Base-by-base conservation (phyloP, 1,284 basidiomycete genomes). In the Cutaneotrichosporon mucoides region DNA sequence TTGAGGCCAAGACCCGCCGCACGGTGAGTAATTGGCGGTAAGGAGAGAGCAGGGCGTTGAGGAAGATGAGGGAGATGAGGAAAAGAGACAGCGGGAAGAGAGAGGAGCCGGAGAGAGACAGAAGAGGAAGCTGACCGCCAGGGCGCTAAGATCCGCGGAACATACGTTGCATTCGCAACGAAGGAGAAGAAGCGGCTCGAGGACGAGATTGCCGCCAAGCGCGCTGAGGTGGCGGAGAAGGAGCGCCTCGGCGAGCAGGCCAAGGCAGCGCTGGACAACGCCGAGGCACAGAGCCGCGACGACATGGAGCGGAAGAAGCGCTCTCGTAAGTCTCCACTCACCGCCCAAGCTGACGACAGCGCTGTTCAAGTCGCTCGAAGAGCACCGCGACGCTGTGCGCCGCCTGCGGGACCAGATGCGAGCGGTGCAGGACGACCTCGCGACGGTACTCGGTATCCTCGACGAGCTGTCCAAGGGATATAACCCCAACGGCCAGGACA, bases 401-500 rank as follows among this genome's bases (percentile, higher is more conserved):
- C 86, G 88, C 6, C 83, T 99, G 4, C 84, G 86, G 57, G 81
- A 82, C 43, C 86, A 89, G 68, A 82, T 92, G 68, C 80, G 85
- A 53, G 48, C 36, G 38, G 50, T 57, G 43, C 56, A 56, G 50
- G 50, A 37, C 12, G 59, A 60, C 36, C 59, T 64, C 40, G 45
- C 45, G 36, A 52, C 46, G 11, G 60, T 65, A 3, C 56, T 57
- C 12, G 84, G 86, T n/a, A 88, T 98, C 54, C 83, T 99, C 12
- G 84, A 87, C 59, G 82, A 87, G 41, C 84, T 99, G 3, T 85
- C 90, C 10, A 84, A 84, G 8, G 88, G 88, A 0, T 98, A 97
- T 81, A 99, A 99, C 77, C 95, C 95, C 24, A 99, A 99, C 78
- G 97, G 97, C 76, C 77, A 79, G 76, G 95, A 99, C 73, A 98